A percentile compares a stretch with the other conserved stretches of the same genome.
Conservation (phyloP, 1,284 basidiomycete genomes). For the Entoloma clypeatum region DNA sequence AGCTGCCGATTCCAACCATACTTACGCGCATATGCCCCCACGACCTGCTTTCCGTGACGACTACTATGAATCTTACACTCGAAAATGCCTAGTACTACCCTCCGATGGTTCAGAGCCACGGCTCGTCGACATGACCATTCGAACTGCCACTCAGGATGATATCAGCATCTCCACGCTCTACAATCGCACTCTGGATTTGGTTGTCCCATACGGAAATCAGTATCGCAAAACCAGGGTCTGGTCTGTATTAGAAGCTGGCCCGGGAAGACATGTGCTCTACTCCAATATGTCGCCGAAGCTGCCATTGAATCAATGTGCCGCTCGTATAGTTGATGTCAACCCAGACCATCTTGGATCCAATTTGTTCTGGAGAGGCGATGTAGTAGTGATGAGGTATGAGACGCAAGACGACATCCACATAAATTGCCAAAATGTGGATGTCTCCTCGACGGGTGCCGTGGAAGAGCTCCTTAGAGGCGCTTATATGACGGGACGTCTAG, state of each 20-base stretch:
- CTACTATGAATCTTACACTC: conserved; percentile 3
- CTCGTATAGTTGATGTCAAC: conserved; percentile 4
- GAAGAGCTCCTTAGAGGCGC: conserved; percentile 3
- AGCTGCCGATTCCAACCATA: too few species aligned
- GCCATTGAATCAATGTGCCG: conserved; percentile 8
- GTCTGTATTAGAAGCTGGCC: not conserved
- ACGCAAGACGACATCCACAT: not conserved
- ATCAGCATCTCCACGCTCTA: not conserved
- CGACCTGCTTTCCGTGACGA: conserved; percentile 2
- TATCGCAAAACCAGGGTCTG: conserved; percentile 5
- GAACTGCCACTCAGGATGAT: conserved; percentile 1
- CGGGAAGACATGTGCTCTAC: not conserved
- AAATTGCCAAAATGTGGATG: conserved; percentile 5
- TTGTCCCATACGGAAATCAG: conserved; percentile 4
- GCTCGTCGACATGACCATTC: conserved; percentile 7
- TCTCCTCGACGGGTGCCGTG: not conserved
- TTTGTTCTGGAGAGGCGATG: conserved; percentile 11
- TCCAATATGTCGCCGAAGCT: conserved; percentile 9
- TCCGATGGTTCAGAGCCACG: not conserved
- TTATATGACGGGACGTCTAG: not conserved
- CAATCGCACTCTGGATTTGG: conserved; percentile 6
- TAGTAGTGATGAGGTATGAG: conserved; percentile 5
- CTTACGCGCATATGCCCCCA: too few species aligned
- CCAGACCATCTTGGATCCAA: not conserved
- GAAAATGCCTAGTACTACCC: conserved; percentile 8